Conservation (phyloP, 2,329 filamentous ascomycete species). For the Escovopsis weberi region DNA sequence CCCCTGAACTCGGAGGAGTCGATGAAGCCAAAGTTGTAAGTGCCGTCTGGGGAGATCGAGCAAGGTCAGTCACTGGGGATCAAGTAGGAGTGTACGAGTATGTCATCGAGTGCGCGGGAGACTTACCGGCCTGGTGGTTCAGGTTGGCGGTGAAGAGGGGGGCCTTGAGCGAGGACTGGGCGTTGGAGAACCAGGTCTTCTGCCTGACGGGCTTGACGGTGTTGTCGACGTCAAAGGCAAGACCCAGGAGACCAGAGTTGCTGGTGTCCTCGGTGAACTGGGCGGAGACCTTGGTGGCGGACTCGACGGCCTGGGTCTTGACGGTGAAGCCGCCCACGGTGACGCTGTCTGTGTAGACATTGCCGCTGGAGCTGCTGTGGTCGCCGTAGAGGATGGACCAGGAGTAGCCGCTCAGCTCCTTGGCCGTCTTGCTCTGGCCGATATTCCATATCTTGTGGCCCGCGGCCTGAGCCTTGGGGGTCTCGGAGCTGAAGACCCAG, state of each 20-base stretch:
- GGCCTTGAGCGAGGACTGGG: slow-evolving; percentile 7
- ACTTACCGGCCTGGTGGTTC: slow-evolving; percentile 27
- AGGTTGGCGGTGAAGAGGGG: slow-evolving; percentile 55
- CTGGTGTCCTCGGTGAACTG: slow-evolving; percentile 26
- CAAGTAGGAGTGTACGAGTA: neutral
- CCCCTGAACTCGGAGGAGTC: slow-evolving; percentile 50
- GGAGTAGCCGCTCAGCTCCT: slow-evolving; percentile 19
- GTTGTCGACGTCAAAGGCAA: slow-evolving; percentile 29
- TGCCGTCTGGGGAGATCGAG: slow-evolving; percentile 27
- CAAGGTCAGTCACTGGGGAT: neutral
- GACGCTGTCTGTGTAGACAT: slow-evolving; percentile 29
- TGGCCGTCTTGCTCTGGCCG: slow-evolving; percentile 21
- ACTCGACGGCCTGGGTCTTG: slow-evolving; percentile 27
- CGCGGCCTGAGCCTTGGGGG: slow-evolving; percentile 17
- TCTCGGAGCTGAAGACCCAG: slow-evolving; percentile 28
- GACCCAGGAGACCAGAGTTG: slow-evolving; percentile 28
- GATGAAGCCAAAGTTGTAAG: slow-evolving; percentile 62
- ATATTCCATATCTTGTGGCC: slow-evolving; percentile 29
- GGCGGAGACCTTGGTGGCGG: slow-evolving; percentile 25
- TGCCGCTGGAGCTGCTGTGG: slow-evolving; percentile 25
- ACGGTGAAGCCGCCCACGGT: slow-evolving; percentile 27
- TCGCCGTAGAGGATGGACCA: slow-evolving; percentile 33
- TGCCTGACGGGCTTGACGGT: slow-evolving; percentile 25
- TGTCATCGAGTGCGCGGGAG: slow-evolving; percentile 6
- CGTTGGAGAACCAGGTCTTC: slow-evolving; percentile 28